phyloP scores from a whole-genome alignment of 2,329 filamentous ascomycete species.

The Monilinia fructigena region DNA sequence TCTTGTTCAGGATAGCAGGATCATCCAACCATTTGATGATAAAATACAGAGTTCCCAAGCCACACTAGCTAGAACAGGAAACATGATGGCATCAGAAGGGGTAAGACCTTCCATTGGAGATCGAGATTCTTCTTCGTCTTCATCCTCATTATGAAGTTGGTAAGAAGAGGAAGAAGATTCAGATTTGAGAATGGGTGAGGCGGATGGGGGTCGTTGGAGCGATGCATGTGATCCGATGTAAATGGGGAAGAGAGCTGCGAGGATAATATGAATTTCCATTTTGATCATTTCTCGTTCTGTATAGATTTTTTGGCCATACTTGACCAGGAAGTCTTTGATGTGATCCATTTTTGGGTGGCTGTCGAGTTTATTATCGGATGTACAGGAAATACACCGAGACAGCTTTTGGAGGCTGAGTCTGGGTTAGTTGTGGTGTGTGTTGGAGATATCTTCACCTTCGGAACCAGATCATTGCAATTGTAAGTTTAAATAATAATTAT shows the following conservation, averaged over 20 bases:
- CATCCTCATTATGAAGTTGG: slow-evolving; percentile 43
- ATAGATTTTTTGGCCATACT: slow-evolving; percentile 32
- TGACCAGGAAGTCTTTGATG: slow-evolving; percentile 29
- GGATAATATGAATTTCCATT: slow-evolving; percentile 52
- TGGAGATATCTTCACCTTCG: slow-evolving; percentile 4
- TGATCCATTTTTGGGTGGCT: neutral
- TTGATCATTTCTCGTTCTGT: slow-evolving; percentile 31
- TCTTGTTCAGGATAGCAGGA: slow-evolving; percentile 75
- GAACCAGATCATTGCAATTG: neutral
- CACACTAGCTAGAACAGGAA: slow-evolving; percentile 73
- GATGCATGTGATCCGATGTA: slow-evolving; percentile 84
- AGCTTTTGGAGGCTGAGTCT: neutral
- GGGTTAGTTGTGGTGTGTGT: neutral
- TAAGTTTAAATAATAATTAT: too few species aligned
- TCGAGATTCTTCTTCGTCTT: slow-evolving; percentile 56
- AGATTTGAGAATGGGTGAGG: slow-evolving; percentile 50
- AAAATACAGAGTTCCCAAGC: slow-evolving; percentile 79
- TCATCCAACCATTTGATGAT: slow-evolving; percentile 87
- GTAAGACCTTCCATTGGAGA: slow-evolving; percentile 65
- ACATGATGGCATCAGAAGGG: slow-evolving; percentile 77
- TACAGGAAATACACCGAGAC: neutral
- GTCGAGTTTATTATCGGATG: neutral
- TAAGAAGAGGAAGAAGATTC: slow-evolving; percentile 40
- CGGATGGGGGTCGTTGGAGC: slow-evolving; percentile 78
- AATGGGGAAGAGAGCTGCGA: slow-evolving; percentile 77